Evolutionary conservation across 2,329 filamentous ascomycete genomes (phyloP), one percentile per base, ranked within the genome.

Genomic region (Exophiala sp.): DNA sequence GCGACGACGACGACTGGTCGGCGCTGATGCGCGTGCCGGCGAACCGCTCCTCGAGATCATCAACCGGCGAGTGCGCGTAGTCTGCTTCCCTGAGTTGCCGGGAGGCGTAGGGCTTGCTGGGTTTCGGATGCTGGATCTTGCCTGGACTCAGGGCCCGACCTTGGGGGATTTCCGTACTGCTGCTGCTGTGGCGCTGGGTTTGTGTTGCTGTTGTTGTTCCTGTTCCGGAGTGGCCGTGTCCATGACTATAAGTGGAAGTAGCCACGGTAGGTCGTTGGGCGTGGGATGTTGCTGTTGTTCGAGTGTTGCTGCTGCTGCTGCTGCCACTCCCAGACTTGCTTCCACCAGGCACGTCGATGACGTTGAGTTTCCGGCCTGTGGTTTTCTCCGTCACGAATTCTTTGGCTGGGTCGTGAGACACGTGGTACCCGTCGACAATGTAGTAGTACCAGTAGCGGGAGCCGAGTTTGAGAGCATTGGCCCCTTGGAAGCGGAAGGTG

Each of bases 371-470:
- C 70, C 93, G 91, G 74, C 90, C 88, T 50, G 93, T 97, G 70
- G 90, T 97, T 68, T 91, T 90, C 78, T 98, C 93, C 61, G 86
- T 85, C 66, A 87, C 94, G 67, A 85, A 91, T 65, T 86, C 77
- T 69, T 89, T 84, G 69, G 86, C 87, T 62, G 91, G 90, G 75
- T 97, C 93, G 79, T 97, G 91, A 56, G 90, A 90, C 69, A 95
- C 85, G 71, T 96, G 90, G 82, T 96, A 96, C 63, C 93, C 93
- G 70, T 98, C 93, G 71, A 97, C 93, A 82, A 97, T 96, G 80
- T 96, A 98, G 82, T 98, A 98, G 83, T 97, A 98, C 93, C 93
- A 98, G 82, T 97, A 97, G 68, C 91, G 85, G 69, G 88, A 83
- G 68, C 91, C 89, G 63, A 88, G 78, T 76, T 91, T 83, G 64